These are phyloP conservation scores for Chenopodium berlandieri DNA, from an alignment of 148 eudicot species.

Conservation along the genomic window DNA sequence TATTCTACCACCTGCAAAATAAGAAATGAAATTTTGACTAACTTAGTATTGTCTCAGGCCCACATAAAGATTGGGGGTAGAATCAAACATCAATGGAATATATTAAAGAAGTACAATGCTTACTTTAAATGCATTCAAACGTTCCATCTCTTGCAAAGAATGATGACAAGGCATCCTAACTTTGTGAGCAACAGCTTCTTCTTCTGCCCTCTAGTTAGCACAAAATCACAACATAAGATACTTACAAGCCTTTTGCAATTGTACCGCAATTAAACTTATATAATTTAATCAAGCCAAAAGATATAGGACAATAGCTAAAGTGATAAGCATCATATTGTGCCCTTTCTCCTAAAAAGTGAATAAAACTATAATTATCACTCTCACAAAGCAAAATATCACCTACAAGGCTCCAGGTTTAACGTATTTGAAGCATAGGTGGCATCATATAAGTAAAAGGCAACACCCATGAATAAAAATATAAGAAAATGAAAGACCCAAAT, in stretches of 20 bases:
- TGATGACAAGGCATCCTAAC: constrained; percentile 69
- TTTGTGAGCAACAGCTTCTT: constrained; percentile 66
- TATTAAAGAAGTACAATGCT: constrained; percentile 16
- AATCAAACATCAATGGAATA: constrained; percentile 3
- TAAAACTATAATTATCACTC: neutral
- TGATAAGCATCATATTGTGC: neutral
- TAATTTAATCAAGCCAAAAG: neutral
- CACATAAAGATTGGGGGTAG: constrained; percentile 1
- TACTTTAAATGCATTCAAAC: constrained; percentile 63
- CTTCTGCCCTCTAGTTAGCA: constrained; percentile 50
- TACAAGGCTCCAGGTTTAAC: neutral
- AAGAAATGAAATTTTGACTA: constrained; percentile 11
- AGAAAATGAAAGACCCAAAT: neutral
- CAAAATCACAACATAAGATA: constrained; percentile 23
- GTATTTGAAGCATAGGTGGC: neutral
- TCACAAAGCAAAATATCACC: constrained; percentile 3
- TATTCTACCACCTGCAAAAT: constrained; percentile 61
- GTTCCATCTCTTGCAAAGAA: constrained; percentile 55
- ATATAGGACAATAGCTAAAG: neutral
- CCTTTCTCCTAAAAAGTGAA: neutral
- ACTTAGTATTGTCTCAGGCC: constrained; percentile 1
- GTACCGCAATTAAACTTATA: neutral
- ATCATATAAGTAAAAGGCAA: neutral
- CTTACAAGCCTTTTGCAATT: neutral
- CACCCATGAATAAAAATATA: neutral